Percentiles rank a stretch among this genome's conserved stretches.
Evolutionary conservation across 1,284 basidiomycete species (phyloP).

Genomic region (Boletus hoseneyae): DNA sequence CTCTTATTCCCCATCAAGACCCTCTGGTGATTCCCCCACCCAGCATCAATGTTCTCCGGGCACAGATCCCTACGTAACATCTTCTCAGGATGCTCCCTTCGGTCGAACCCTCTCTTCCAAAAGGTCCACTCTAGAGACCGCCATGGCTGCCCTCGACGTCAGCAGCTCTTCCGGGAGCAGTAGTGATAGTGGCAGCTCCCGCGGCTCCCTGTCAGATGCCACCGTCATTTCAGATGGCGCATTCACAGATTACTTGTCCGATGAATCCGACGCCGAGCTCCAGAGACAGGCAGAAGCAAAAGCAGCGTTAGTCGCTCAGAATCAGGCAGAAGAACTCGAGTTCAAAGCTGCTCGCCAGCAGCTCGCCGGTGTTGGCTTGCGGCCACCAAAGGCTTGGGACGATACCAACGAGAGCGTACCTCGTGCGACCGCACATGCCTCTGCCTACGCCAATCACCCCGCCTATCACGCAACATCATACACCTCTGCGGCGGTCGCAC

Average conservation of each 20-base stretch:
- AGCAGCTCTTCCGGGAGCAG: constrained; percentile 38
- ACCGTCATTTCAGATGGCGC: constrained; percentile 79
- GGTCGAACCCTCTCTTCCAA: constrained; percentile 33
- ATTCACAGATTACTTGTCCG: constrained; percentile 80
- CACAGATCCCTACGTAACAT: constrained; percentile 17
- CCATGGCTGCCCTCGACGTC: constrained; percentile 40
- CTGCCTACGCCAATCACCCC: constrained; percentile 29
- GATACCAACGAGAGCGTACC: constrained; percentile 47
- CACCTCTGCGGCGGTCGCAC: constrained; percentile 26
- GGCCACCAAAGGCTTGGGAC: constrained; percentile 72
- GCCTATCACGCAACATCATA: constrained; percentile 29
- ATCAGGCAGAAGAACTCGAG: constrained; percentile 72
- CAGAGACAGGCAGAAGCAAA: constrained; percentile 76
- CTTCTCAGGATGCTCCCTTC: constrained; percentile 25
- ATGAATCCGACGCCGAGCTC: constrained; percentile 78
- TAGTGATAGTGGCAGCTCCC: constrained; percentile 57
- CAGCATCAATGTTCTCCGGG: constrained; percentile 21
- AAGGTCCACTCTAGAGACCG: constrained; percentile 33
- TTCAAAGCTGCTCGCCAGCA: constrained; percentile 74
- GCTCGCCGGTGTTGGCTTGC: constrained; percentile 65
- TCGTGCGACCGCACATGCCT: constrained; percentile 24
- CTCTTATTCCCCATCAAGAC: constrained; percentile 31
- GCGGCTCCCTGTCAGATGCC: constrained; percentile 57
- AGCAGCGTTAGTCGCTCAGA: constrained; percentile 71
- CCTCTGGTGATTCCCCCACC: constrained; percentile 17